These are phyloP conservation scores for Coleophoma cylindrospora DNA, from an alignment of 2,329 filamentous ascomycete genomes.

Conservation along the genomic window DNA sequence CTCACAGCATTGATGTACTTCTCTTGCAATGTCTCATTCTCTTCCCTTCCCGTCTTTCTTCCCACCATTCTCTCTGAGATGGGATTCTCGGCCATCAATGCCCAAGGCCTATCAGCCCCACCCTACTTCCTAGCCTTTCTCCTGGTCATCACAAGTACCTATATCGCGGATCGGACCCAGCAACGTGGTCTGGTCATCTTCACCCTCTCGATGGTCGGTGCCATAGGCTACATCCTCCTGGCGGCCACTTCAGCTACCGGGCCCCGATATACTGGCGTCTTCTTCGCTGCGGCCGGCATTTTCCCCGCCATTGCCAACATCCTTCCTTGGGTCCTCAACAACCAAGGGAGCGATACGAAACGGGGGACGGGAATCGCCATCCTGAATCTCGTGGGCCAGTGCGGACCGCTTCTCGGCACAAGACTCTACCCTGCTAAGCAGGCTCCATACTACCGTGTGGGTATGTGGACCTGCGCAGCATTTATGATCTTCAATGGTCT, in stretches of 20 bases:
- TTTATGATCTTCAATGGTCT: slow-evolving; percentile 56
- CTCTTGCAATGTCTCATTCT: slow-evolving; percentile 59
- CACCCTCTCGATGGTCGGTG: slow-evolving; percentile 49
- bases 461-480: slow-evolving; percentile 53
- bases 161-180: slow-evolving; percentile 58
- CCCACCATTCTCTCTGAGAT: slow-evolving; percentile 59
- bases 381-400: slow-evolving; percentile 63
- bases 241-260: slow-evolving; percentile 43
- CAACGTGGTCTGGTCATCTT: slow-evolving; percentile 60
- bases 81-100: slow-evolving; percentile 61
- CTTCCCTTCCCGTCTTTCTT: slow-evolving; percentile 59
- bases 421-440: slow-evolving; percentile 51
- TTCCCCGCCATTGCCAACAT: slow-evolving; percentile 67
- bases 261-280: slow-evolving; percentile 42
- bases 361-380: slow-evolving; percentile 62
- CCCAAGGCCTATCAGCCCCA: slow-evolving; percentile 68
- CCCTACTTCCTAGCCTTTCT: slow-evolving; percentile 66
- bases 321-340: slow-evolving; percentile 66
- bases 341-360: slow-evolving; percentile 64
- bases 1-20: slow-evolving; percentile 45
- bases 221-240: slow-evolving; percentile 60
- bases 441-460: slow-evolving; percentile 44
- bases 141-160: slow-evolving; percentile 55
- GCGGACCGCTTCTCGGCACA: slow-evolving; percentile 58
- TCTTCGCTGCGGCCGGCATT: slow-evolving; percentile 53